Base-by-base conservation (phyloP, 2,329 filamentous ascomycete species). In the Rhexocercosporidium sp. region DNA sequence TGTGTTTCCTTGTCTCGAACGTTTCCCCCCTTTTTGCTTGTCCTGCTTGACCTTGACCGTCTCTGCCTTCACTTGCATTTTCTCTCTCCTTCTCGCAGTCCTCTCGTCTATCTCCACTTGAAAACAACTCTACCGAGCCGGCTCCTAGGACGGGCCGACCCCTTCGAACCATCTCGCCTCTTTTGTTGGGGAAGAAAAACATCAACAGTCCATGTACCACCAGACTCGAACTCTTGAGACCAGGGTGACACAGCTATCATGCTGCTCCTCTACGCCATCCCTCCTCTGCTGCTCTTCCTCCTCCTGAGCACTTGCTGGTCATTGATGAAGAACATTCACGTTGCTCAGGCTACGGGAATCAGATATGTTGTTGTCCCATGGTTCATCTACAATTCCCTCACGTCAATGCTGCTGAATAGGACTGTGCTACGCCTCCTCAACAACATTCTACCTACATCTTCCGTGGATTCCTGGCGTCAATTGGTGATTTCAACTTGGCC, bases 301-400 rank as follows among this genome's bases (percentile, higher is more conserved):
- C 20, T 57, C 31, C 20, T 57, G 20, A 57, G 16, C 34, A 57
- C 11, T 34, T 57, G 54, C 20, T 39, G 34, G 31, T 57, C 54
- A 20, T 57, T 57, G 31, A 16, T 57, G 34, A 57, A 57, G 54
- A 57, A 57, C 9, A 63, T 69, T 27, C 54, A 39, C 31, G 53
- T 41, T 29, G 68, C 70, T 20, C 67, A 49, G 20, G 61, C 60
- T 16, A 66, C 70, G 18, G 65, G 66, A 18, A 59, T 72, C 8
- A 56, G 27, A n/a, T 72, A 65, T 59, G 62, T 69, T 25, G 54
- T 72, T 16, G 68, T 70, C 16, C 70, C 70, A 16, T 69, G 65
- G 49, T 66, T 66, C 22, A 64, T 53, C 14, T 72, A 72, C 66
- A 68, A 70, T 39, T 56, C 64, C 22, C 14, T 69, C 12, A 59